Conservation (phyloP, 2,329 filamentous ascomycete species). For the Fusarium coffeatum region DNA sequence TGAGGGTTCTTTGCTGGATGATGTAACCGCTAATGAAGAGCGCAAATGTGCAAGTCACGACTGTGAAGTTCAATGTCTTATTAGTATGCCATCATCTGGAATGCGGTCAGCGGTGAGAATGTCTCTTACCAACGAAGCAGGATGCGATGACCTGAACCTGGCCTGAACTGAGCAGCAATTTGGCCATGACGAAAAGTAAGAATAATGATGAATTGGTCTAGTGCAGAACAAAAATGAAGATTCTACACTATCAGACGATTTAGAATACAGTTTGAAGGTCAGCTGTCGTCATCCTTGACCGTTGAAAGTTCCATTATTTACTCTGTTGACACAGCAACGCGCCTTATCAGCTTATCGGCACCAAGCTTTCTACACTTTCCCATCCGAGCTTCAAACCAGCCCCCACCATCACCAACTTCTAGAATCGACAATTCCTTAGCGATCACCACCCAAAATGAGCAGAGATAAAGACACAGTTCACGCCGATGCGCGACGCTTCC, state of each 20-base stretch:
- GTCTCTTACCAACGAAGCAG: conserved; percentile 68
- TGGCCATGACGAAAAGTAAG: conserved; percentile 45
- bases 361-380: conserved; percentile 31
- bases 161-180: conserved; percentile 72
- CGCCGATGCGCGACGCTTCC: conserved; percentile 83
- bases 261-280: conserved; percentile 6
- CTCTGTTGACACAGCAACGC: conserved; percentile 58
- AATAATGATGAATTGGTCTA: neutral
- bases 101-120: conserved; percentile 30
- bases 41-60: conserved; percentile 81
- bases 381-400: conserved; percentile 28
- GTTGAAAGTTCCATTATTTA: conserved; percentile 35
- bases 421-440: conserved; percentile 20
- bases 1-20: conserved; percentile 87
- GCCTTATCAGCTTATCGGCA: conserved; percentile 53
- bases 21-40: conserved; percentile 90
- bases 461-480: conserved; percentile 68
- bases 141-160: conserved; percentile 78
- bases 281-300: conserved; percentile 34
- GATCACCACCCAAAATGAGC: conserved; percentile 44
- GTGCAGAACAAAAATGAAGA: neutral
- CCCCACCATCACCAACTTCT: conserved; percentile 27
- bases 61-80: conserved; percentile 52
- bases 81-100: conserved; percentile 28
- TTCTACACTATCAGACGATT: neutral